phyloP scores from a whole-genome alignment of 1,139 yeast genomes.

The Debaryomycetaceae sp. region DNA sequence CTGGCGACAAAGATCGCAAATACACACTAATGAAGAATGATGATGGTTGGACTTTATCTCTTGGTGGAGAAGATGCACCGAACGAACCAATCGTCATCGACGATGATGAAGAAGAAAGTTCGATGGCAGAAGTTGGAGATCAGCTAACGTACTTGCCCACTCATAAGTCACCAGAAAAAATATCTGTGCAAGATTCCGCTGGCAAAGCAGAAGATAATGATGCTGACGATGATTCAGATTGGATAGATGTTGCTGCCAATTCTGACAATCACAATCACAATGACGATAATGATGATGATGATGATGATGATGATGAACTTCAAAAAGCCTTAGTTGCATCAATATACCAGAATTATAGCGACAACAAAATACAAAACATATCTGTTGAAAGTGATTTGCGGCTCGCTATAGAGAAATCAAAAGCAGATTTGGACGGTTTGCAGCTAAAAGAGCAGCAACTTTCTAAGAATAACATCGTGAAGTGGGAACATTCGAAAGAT shows the following conservation, averaged over 20 bases:
- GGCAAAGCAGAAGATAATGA: constrained; percentile 3
- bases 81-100: constrained; percentile 45
- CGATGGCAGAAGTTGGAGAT: constrained; percentile 5
- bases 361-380: constrained; percentile 10
- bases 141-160: too few relatives aligned
- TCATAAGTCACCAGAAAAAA: neutral
- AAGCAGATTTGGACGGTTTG: constrained; percentile 26
- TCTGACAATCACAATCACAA: constrained; percentile 17
- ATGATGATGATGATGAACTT: constrained; percentile 27
- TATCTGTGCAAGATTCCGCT: neutral
- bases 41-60: constrained; percentile 83
- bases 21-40: constrained; percentile 75
- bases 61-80: constrained; percentile 39
- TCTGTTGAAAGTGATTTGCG: constrained; percentile 35
- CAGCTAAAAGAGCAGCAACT: constrained; percentile 16
- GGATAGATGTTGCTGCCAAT: constrained; percentile 13
- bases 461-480: constrained; percentile 2
- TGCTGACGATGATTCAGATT: constrained; percentile 22
- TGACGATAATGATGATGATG: constrained; percentile 26
- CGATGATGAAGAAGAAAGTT: constrained; percentile 17
- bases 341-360: constrained; percentile 31
- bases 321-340: constrained; percentile 37
- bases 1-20: constrained; percentile 77
- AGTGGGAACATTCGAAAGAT: constrained; percentile 4
- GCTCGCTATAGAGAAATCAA: constrained; percentile 47